Evolutionary conservation across 192 early-diverging fungal genomes (phyloP).

Genomic region (Coemansia aciculifera): DNA sequence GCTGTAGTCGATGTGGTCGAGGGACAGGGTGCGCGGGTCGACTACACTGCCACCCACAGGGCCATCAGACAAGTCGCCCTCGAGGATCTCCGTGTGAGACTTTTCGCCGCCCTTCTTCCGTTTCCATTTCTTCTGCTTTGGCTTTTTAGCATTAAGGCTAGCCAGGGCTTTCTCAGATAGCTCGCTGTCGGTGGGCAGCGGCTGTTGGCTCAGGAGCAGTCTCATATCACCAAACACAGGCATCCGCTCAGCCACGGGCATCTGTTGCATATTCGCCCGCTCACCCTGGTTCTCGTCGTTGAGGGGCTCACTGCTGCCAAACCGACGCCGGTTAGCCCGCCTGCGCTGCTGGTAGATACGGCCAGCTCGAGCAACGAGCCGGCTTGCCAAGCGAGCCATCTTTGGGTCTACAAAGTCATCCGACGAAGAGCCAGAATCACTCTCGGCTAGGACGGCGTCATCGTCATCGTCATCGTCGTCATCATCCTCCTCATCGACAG

Average conservation of each 20-base stretch:
- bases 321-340: not conserved
- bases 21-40: conserved; percentile 24
- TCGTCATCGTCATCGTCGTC: not conserved
- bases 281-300: not conserved
- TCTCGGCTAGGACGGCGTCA: no score
- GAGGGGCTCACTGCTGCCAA: not conserved
- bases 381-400: not conserved
- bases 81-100: conserved; percentile 20
- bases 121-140: conserved; percentile 10
- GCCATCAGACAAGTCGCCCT: conserved; percentile 28
- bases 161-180: no score
- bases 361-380: not conserved
- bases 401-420: conserved; percentile 8
- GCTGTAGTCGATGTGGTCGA: conserved; percentile 43
- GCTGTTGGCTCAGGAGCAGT: conserved; percentile 17
- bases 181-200: not conserved
- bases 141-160: not conserved
- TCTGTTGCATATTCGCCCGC: not conserved
- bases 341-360: not conserved
- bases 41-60: not conserved
- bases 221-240: conserved; percentile 40
- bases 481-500: not conserved
- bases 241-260: conserved; percentile 32
- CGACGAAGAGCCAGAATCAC: not conserved
- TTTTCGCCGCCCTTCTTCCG: conserved; percentile 18